Base-by-base conservation (phyloP, 805 yeast genomes). In the Metschnikowia hibisci region DNA sequence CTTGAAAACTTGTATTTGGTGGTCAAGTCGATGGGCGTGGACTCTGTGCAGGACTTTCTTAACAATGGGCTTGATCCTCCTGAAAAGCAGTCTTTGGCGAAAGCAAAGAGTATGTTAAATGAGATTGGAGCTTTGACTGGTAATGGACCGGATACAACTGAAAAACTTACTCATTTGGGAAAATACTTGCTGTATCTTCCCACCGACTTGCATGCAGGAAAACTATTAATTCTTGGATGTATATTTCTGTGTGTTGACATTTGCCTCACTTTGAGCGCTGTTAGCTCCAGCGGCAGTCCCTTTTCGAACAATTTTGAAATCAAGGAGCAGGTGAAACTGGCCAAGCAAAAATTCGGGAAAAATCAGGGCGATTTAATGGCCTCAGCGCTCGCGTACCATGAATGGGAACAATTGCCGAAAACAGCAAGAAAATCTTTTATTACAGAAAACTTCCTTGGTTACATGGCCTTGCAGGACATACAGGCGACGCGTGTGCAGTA, bases 11-110 rank as follows among this genome's bases (percentile, higher is more conserved):
- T 91, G 32, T 90, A 87, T 55, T 67, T 91, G 34, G 80, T 82
- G 36, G 95, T 90, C 12, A 89, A 89, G 60, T 76, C 96, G 0
- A 88, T 93, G 93, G 96, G 95, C 0, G 75, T 91, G 22, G 67
- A 70, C 3, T 73, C 85, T 51, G 96, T 89, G 0, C 73, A 72
- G 44, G 73, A 68, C 16, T 93, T 91, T 55, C 70, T 91, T 48
- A 67, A 75, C 12, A 71, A 74, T 26, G 96, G 96, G 0, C 63
- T 93, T 37, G 97, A 90, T 60, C 83, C 95, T 0, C 98, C 98
- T 0, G 73, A 75, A 18, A 60, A 56, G 9, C 61, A 61, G 2
- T 72, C 82, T 6, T 58, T 85, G n/a, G 63, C 61, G 1, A 69
- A 69, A 26, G 83, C 91, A 0, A 65, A 66, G 38, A 59, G 67